Evolutionary conservation across 2,329 filamentous ascomycete species (phyloP), one percentile per base, ranked within the genome.

Genomic region (Beauveria sp.): DNA sequence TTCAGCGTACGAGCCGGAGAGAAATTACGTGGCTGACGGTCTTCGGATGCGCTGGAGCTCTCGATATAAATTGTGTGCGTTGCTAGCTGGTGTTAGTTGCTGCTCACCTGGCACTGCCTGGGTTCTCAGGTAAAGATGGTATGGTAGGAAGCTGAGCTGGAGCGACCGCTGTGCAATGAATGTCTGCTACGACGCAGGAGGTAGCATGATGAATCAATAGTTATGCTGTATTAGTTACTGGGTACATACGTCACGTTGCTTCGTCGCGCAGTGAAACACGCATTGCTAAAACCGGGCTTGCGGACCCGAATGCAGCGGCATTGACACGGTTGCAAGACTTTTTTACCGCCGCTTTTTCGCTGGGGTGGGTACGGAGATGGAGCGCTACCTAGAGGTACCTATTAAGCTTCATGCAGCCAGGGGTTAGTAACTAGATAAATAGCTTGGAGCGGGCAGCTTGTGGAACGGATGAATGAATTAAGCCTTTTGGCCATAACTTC

Each of bases 21-120:
- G 43, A 58, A 62, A 63, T 49, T 61, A 53, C 43, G 62, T 61
- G 57, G 62, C 62, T 55, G 62, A 56, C 46, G 34, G 57, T 61
- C 38, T 22, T 47, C 24, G 52, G 53, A 46, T 60, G 40, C 34
- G n/a, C 43, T 52, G 57, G 57, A 59, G 47, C 57, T 18, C 10
- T 34, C 22, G 3, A 28, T 14, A 38, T 38, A 34, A 34, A 34
- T 14, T 16, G 14, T 16, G 34, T 24, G 20, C 28, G 28, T 5
- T 26, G 52, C 20, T 45, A 24, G 30, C 30, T 38, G 24, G 38
- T 51, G 46, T 50, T 43, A 43, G 34, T 51, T 22, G 56, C 46
- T n/a, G 56, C 30, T 58, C 24, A 50, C 34, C 26, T 24, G 22
- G 22, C 22, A 24, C 22, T 24, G 22, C 22, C 22, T 49, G 20